Evolutionary conservation across 2,329 filamentous ascomycete species (phyloP), one percentile per base, ranked within the genome.

Genomic region (Hymenoscyphus repandus): DNA sequence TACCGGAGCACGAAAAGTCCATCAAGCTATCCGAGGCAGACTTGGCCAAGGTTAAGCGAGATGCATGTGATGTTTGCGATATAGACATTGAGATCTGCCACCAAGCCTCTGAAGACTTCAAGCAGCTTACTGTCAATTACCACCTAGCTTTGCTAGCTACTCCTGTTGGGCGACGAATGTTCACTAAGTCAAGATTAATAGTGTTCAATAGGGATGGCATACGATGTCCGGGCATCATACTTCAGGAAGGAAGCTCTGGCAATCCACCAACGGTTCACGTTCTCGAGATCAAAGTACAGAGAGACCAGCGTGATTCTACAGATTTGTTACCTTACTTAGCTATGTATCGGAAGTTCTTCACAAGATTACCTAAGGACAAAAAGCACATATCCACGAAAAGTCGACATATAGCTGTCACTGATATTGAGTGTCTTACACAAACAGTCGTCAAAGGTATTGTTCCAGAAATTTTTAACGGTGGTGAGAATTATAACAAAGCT

Each of bases 1-100:
- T 97, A 1, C 93, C 93, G 0, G 91, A 97, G 68, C 92, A 97
- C 62, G 91, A 99, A 70, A 95, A 95, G 69, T 87, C 90, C 51
- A 90, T 99, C 54, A 90, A 92, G 66, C 61, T 96, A 2, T 95
- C 91, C 0, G 91, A 99, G 68, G 91, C 89, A 3, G 92, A 95
- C 70, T 72, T 99, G 50, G 90, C 84, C 48, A 95, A 92, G 70
- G 82, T 97, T 64, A 95, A 92, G 69, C 79, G 92, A 11, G 89
- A 96, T 62, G 69, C 85, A 17, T 99, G 93, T 68, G 72, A 81
- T 20, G 83, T 86, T 27, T 99, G 93, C 65, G 89, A 96, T 65
- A 72, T 78, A 37, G 83, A 90, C 59, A 78, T 99, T 60, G 87
- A 91, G 56, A 72, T 77, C 49, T 95, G 88, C 59, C 92, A 97